Percentiles rank a stretch among this genome's conserved stretches.
Evolutionary conservation across 2,329 filamentous ascomycete genomes (phyloP).

Genomic region (Claviceps lovelessii): DNA sequence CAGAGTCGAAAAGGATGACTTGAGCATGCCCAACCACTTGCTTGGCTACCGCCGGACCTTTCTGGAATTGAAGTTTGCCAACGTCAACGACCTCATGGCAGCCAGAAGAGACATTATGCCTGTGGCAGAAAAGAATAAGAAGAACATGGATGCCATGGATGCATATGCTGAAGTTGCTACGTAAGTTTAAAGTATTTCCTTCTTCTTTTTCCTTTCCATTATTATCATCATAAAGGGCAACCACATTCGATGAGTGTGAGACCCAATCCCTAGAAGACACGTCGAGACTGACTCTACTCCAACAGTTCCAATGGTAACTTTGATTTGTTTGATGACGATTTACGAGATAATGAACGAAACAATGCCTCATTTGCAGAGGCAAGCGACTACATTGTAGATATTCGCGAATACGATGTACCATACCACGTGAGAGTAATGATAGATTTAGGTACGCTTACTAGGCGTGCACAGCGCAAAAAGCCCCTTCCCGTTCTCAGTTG

Average conservation of each 20-base stretch:
- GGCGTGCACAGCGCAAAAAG: neutral
- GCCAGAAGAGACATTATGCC: constrained; percentile 75
- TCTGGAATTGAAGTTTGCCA: constrained; percentile 72
- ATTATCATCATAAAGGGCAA: too few species aligned
- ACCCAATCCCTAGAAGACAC: too few species aligned
- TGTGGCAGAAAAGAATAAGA: constrained; percentile 90
- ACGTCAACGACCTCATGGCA: constrained; percentile 74
- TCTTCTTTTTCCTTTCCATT: too few species aligned
- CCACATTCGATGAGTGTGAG: neutral
- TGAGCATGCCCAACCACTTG: constrained; percentile 89
- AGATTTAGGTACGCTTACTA: constrained; percentile 53
- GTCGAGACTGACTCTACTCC: constrained; percentile 7
- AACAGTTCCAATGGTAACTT: constrained; percentile 62
- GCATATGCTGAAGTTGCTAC: constrained; percentile 92
- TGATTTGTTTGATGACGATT: constrained; percentile 90
- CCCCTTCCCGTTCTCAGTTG: neutral
- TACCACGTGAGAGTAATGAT: constrained; percentile 99
- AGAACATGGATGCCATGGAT: constrained; percentile 92
- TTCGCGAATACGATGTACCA: constrained; percentile 96
- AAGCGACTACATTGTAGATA: constrained; percentile 95
- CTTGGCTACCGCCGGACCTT: constrained; percentile 83
- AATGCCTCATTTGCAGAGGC: constrained; percentile 68
- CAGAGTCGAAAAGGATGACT: constrained; percentile 78
- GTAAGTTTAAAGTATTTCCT: constrained; percentile 31
- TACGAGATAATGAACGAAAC: constrained; percentile 64